Evolutionary conservation across 2,329 filamentous ascomycete genomes (phyloP), one percentile per base, ranked within the genome.

Genomic region (Neocucurbitaria cava): DNA sequence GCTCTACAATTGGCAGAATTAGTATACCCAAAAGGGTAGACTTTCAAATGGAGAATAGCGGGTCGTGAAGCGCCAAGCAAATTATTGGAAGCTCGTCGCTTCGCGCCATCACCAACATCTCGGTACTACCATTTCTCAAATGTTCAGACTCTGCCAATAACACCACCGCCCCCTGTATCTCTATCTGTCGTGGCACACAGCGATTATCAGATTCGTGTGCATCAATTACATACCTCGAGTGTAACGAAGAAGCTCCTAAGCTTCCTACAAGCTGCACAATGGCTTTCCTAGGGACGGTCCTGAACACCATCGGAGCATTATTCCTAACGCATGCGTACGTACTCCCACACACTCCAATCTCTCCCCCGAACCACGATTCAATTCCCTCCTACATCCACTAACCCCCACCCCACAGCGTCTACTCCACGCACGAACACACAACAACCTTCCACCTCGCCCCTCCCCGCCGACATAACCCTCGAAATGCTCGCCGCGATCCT

Each of bases 361-460:
- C 7, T 39, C 17, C 33, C 46, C 21, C 40, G 30, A 28, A 36
- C 18, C 23, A 40, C n/a, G 13, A 31, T 15, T 33, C 17, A 31
- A 36, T 11, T 20, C 33, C 41, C 35, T 26, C 45, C 36, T 55
- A 69, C 15, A 44, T 21, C 49, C 72, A 49, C 64, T 73, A 54
- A 73, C 47, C 30, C 24, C 5, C 35, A n/a, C n/a, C n/a, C 38
- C 41, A 11, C 73, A 99, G 95, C 61, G 96, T 93, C 79, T 99
- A 98, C 79, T 99, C 95, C 46, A 92, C 93, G 42, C 90, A 96
- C 77, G 95, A 99, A 79, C 91, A 96, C 79, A 89, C 91, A 6
- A 83, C 87, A 20, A 85, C 96, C 45, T 86, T 88, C 61, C 53
- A 64, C 83, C 15, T 68, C n/a, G n/a, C n/a, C 68, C 13, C 83